phyloP scores from a whole-genome alignment of 371 early-diverging fungal species.

The Smittium mucronatum region DNA sequence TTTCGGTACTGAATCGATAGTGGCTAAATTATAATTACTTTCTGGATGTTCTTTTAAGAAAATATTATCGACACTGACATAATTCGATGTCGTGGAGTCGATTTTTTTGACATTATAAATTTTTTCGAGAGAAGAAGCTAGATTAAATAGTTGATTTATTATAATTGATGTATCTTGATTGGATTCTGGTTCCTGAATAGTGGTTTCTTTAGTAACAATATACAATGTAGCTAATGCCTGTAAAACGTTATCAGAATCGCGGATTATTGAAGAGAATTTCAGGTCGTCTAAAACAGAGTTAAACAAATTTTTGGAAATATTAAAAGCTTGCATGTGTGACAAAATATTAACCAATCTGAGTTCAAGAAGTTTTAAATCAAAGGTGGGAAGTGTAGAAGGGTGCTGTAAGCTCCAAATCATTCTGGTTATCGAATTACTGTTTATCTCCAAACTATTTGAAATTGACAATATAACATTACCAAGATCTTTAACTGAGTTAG shows the following conservation, averaged over 20 bases:
- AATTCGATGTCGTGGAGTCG: too few species aligned
- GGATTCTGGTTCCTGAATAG: too few species aligned
- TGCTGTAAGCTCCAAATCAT: not conserved
- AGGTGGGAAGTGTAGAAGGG: not conserved
- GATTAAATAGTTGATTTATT: not conserved
- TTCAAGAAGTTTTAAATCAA: not conserved
- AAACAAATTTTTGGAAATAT: not conserved
- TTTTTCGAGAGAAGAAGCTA: not conserved
- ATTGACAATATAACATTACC: not conserved
- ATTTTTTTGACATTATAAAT: not conserved
- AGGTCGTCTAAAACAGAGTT: not conserved
- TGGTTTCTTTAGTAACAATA: not conserved
- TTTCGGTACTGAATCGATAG: too few species aligned
- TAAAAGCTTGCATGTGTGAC: not conserved
- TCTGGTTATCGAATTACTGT: not conserved
- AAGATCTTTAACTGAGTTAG: not conserved
- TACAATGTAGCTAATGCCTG: slow-evolving; percentile 5
- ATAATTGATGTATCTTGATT: too few species aligned
- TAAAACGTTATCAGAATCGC: not conserved
- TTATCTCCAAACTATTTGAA: not conserved
- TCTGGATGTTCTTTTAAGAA: too few species aligned
- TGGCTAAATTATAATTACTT: too few species aligned
- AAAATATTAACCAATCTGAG: not conserved
- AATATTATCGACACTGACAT: too few species aligned
- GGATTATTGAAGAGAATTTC: not conserved